Base-by-base conservation (phyloP, 768 basidiomycete genomes). In the Dacryopinax primogenitus region DNA sequence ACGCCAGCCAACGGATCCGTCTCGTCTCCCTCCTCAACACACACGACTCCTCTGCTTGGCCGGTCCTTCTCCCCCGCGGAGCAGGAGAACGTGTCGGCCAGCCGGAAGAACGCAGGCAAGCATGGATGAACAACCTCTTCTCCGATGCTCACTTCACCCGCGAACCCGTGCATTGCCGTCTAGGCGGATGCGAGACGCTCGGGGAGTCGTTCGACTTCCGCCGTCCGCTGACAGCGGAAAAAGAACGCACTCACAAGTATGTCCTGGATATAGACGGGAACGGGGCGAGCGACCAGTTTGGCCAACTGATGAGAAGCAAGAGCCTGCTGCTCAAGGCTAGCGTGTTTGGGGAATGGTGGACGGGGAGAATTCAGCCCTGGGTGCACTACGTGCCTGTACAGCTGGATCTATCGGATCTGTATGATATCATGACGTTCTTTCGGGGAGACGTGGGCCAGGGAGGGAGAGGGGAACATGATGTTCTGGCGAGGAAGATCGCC, bases 391-490 rank as follows among this genome's bases (percentile, higher is more conserved):
- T 89, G 0, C 87, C 87, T 1, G 76, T 88, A 65, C 74, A 77
- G 66, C 66, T 85, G 0, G 84, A 86, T 67, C 79, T 86, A 9
- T 78, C 81, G 0, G 87, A 90, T 72, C 72, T 90, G 2, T 81
- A 87, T 71, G 89, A 90, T 68, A 76, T 83, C 1, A 77, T 88
- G 47, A 73, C 84, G 0, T 92, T 92, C 77, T 90, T 90, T 76
- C 82, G 84, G 0, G 86, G 87, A 0, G 80, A 81, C 68, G 78
- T 77, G 7, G 76, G 81, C 64, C 83, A 84, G n/a, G 78, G 80
- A 37, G 80, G 80, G 9, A 63, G 68, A 3, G 62, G 63, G 21
- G 83, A 77, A 0, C 86, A 88, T 67, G 86, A 89, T 62, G 79
- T 76, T 0, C 70, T 86, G 44, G 86, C 81, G 0, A 71, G 71